Base-by-base conservation (phyloP, 305 asterid genomes). In the Salvia sclarea region DNA sequence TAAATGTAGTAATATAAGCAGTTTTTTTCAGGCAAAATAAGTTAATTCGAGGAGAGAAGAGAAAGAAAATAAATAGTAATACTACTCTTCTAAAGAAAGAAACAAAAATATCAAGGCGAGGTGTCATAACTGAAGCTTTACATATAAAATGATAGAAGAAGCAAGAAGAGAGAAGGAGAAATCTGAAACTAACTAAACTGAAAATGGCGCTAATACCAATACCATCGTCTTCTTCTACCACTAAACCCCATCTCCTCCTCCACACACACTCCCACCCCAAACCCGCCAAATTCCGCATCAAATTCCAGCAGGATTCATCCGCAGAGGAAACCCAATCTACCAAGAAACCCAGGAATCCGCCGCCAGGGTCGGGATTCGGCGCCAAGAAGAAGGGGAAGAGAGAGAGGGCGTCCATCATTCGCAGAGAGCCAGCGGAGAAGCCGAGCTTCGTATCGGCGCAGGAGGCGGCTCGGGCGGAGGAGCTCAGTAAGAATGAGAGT, bases 391-490 rank as follows among this genome's bases (percentile, higher is more conserved):
- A 79, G 74, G 85, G 86, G 4, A 82, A 79, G 67, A 77, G 70
- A 60, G 95, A 84, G 63, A 86, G 91, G 83, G 87, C 86, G 12
- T 74, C 96, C 28, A 58, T 87, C 21, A 77, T 88, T 56, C 90
- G 98, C 16, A 79, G 96, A 47, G 78, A 66, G 25, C 96, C 97
- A 3, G 44, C 78, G 47, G 82, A 85, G 38, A 85, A 85, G 64
- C 95, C 96, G 66, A 79, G 50, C 11, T 84, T 90, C 52, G 72
- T 78, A 49, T 33, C 90, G 41, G 81, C 79, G 65, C 64, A 75
- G 76, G 85, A 77, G 49, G 87, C 79, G 67, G 85, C 78, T 59
- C 78, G 64, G 47, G 71, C 75, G 4, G 82, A 85, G 73, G 96
- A 88, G 68, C 72, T 66, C 78, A 68, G 74, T 45, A 83, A 85